Base-by-base conservation (phyloP, 768 basidiomycete species). In the Boletellus ananas region DNA sequence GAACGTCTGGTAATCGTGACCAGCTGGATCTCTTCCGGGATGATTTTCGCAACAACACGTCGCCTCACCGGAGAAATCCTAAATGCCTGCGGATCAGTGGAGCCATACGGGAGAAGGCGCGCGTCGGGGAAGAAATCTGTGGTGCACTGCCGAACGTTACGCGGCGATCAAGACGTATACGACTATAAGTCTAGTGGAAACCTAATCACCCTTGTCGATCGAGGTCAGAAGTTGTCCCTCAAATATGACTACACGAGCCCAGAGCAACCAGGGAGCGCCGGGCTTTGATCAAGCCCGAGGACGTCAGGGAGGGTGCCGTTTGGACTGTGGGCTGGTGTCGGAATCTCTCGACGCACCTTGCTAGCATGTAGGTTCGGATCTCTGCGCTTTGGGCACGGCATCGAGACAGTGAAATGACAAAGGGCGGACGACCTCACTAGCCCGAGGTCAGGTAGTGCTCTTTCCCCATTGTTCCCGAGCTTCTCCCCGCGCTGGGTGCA, bases 31-130 rank as follows among this genome's bases (percentile, higher is more conserved):
- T 63, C 85, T 88, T 9, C 76, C 70, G 4, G 78, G 71, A 47
- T 61, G 54, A 34, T 45, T 34, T 33, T 50, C 56, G 18, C 62
- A 38, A 17, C 67, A 49, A 3, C 64, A 67, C 21, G 81, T 67
- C 12, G 79, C 74, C 67, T 89, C 87, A n/a, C 85, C 4, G 23
- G 87, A 7, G 85, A 82, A 63, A 29, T 82, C 85, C 87, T 90
- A 58, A 13, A 52, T 29, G 45, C 16, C 9, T 41, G 33, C 2
- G 23, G 3, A 41, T 57, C 27, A 53, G 36, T 12, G 56, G n/a
- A 49, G 23, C 38, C 39, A 34, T 18, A 38, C 16, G 18, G 39
- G 43, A 40, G 18, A 43, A 29, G 27, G 40, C 5, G 6, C 29
- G 16, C 84, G 49, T 57, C n/a, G n/a, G n/a, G n/a, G n/a, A n/a